A percentile compares a stretch with the other conserved stretches of the same genome.
These are phyloP conservation scores for Herpetospermum pedunculosum DNA, from an alignment of 306 rosid species.

Conservation along the genomic window DNA sequence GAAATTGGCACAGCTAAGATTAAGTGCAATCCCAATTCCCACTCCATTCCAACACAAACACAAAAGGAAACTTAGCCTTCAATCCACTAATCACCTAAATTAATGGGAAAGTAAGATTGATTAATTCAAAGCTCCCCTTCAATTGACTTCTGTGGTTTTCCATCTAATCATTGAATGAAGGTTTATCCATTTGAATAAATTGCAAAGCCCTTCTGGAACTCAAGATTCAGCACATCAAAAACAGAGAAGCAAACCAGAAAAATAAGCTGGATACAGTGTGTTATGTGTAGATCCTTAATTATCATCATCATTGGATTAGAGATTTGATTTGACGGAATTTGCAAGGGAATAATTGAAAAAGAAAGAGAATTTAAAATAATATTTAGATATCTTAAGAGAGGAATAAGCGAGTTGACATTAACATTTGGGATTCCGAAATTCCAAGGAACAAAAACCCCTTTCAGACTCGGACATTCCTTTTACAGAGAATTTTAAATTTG, in stretches of 20 bases:
- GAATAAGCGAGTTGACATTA: not conserved
- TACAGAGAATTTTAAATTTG: not conserved
- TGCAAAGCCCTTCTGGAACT: slow-evolving; percentile 18
- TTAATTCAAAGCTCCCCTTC: slow-evolving; percentile 15
- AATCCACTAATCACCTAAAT: slow-evolving; percentile 41
- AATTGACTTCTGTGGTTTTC: slow-evolving; percentile 44
- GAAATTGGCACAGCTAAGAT: slow-evolving; percentile 30
- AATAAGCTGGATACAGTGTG: slow-evolving; percentile 41
- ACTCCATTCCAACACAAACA: slow-evolving; percentile 12
- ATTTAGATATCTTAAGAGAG: not conserved
- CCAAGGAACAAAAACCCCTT: slow-evolving; percentile 7
- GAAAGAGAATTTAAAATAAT: not conserved
- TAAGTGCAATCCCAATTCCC: not conserved
- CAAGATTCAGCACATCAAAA: slow-evolving; percentile 25
- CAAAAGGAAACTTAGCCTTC: slow-evolving; percentile 39
- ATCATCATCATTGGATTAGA: not conserved
- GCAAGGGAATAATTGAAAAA: slow-evolving; percentile 14
- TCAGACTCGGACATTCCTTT: slow-evolving; percentile 14
- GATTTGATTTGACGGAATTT: not conserved
- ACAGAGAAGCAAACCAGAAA: slow-evolving; percentile 30
- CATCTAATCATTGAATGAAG: slow-evolving; percentile 36
- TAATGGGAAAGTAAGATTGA: slow-evolving; percentile 20
- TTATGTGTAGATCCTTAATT: slow-evolving; percentile 11
- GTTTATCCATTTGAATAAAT: slow-evolving; percentile 21
- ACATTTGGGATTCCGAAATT: not conserved